A percentile compares a stretch with the other conserved stretches of the same genome.
Evolutionary conservation across 2,329 filamentous ascomycete genomes (phyloP).

Genomic region (Thermothelomyces thermophilus): DNA sequence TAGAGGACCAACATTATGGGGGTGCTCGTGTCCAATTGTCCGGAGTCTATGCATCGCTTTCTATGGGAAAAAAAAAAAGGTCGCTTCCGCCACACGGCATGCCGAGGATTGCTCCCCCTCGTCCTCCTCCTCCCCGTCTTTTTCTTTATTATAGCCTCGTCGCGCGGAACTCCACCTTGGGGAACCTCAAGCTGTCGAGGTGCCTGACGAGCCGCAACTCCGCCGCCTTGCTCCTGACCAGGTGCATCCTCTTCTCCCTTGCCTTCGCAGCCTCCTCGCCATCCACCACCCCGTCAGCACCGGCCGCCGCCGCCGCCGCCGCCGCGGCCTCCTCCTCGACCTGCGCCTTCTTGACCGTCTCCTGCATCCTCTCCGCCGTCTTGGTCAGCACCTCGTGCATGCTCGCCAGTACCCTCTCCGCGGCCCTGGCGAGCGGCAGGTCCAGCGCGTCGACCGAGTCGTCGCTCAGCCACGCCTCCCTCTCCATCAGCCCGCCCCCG

Average conservation of each 20-base stretch:
- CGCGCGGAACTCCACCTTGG: slow-evolving; percentile 57
- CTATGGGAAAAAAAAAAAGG: too few species aligned
- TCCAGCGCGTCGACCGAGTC: slow-evolving; percentile 64
- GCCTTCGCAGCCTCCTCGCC: slow-evolving; percentile 40
- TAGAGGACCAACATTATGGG: too few species aligned
- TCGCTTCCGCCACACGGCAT: too few species aligned
- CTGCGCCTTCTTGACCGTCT: slow-evolving; percentile 39
- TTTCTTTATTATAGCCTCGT: slow-evolving; percentile 35
- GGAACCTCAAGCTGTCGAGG: slow-evolving; percentile 58
- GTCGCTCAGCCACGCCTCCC: slow-evolving; percentile 65
- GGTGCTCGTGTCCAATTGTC: neutral
- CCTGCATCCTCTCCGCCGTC: slow-evolving; percentile 59
- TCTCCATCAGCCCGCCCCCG: slow-evolving; percentile 39
- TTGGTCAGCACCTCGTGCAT: slow-evolving; percentile 80
- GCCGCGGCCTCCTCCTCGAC: slow-evolving; percentile 33
- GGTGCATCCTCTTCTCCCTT: slow-evolving; percentile 54
- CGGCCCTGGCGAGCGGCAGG: slow-evolving; percentile 74
- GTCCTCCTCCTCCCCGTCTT: slow-evolving; percentile 11
- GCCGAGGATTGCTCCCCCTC: too few species aligned
- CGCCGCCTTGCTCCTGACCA: slow-evolving; percentile 73
- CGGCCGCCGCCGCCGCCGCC: slow-evolving; percentile 30
- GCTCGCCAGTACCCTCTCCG: slow-evolving; percentile 80
- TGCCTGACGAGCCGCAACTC: slow-evolving; percentile 81
- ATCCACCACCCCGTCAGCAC: too few species aligned
- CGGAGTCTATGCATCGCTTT: neutral